Evolutionary conservation across 805 yeast genomes (phyloP).

Genomic region (Yarrowia keelungensis): DNA sequence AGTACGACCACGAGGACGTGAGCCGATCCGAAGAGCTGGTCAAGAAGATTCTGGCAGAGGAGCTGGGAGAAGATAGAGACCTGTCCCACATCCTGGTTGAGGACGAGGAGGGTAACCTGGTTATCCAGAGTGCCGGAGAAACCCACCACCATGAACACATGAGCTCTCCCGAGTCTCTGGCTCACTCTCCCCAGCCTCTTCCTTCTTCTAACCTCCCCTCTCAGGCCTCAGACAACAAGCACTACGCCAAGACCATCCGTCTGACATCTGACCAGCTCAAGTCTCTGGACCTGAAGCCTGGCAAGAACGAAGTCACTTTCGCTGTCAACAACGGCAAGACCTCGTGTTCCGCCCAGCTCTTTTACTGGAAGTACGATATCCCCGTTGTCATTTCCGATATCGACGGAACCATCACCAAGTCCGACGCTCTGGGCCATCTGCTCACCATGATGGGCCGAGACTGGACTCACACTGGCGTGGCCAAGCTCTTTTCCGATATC

Average conservation of each 20-base stretch:
- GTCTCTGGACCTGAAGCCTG: conserved; percentile 73
- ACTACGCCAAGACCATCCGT: conserved; percentile 83
- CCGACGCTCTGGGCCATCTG: conserved; percentile 97
- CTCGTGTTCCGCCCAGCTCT: conserved; percentile 72
- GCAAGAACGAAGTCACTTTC: conserved; percentile 79
- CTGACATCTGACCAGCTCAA: conserved; percentile 89
- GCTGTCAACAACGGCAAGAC: conserved; percentile 86
- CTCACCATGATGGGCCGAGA: conserved; percentile 92
- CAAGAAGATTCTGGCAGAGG: conserved; percentile 75
- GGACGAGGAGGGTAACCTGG: conserved; percentile 49
- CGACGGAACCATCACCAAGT: conserved; percentile 96
- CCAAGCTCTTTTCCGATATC: conserved; percentile 88
- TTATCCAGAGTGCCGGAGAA: conserved; percentile 44
- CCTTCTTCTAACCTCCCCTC: conserved; percentile 37
- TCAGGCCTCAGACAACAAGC: conserved; percentile 44
- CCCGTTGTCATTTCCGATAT: conserved; percentile 97
- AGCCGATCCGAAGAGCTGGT: conserved; percentile 78
- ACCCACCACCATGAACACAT: conserved; percentile 36
- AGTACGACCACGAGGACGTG: conserved; percentile 79
- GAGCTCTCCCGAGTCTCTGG: conserved; percentile 41
- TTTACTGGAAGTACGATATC: conserved; percentile 79
- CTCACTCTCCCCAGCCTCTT: conserved; percentile 1
- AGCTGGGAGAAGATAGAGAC: conserved; percentile 56
- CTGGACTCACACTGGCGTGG: conserved; percentile 98
- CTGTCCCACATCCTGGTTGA: conserved; percentile 47